A percentile compares a stretch with the other conserved stretches of the same genome.
These are phyloP conservation scores for Dryas drummondii DNA, from an alignment of 306 rosid genomes.

Conservation along the genomic window DNA sequence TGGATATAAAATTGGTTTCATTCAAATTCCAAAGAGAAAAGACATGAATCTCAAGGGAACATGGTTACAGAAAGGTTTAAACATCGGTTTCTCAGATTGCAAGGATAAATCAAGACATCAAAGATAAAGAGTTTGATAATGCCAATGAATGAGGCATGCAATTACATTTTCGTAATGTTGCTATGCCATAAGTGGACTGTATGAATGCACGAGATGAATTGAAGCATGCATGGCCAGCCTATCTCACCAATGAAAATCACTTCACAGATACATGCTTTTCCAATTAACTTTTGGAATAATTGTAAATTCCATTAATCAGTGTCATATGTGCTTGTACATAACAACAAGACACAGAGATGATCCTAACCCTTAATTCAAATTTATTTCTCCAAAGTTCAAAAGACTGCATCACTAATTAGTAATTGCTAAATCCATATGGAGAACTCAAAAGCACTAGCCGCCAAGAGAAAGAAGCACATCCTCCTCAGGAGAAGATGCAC, in stretches of 20 bases:
- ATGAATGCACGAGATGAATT: neutral
- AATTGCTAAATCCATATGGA: too few relatives aligned
- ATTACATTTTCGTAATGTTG: neutral
- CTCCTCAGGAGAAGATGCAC: neutral
- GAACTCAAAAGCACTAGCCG: too few relatives aligned
- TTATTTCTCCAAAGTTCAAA: neutral
- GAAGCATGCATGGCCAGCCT: neutral
- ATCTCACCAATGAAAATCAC: neutral
- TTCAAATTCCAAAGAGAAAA: slow-evolving; percentile 7
- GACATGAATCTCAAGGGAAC: slow-evolving; percentile 1
- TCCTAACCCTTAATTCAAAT: neutral
- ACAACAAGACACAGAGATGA: neutral
- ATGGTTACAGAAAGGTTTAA: neutral
- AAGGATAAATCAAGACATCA: neutral
- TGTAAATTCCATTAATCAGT: neutral
- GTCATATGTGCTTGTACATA: neutral
- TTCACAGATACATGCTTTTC: neutral
- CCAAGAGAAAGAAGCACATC: neutral
- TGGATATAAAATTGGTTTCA: slow-evolving; percentile 41
- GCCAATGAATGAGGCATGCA: slow-evolving; percentile 1
- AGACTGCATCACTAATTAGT: too few relatives aligned
- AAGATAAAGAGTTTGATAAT: neutral
- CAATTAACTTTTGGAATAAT: neutral
- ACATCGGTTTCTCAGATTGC: neutral
- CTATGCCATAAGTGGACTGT: neutral